A percentile compares a stretch with the other conserved stretches of the same genome.
Conservation (phyloP, 768 basidiomycete genomes). For the Boletus vinaceobasis region DNA sequence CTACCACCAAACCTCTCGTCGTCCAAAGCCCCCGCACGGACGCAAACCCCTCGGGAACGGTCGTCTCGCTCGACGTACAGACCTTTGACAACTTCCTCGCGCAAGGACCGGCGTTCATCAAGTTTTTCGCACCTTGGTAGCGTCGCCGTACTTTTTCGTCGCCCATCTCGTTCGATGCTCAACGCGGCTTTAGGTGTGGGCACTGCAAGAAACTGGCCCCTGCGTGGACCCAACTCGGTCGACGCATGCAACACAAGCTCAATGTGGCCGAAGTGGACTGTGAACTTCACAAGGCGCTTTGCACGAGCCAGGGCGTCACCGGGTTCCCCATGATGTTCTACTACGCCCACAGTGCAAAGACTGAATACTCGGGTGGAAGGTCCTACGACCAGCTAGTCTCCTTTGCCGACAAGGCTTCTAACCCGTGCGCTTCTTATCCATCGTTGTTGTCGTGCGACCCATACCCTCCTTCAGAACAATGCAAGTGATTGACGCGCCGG, state of each 20-base stretch:
- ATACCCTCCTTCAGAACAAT: conserved; percentile 13
- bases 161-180: neutral
- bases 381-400: conserved; percentile 65
- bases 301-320: conserved; percentile 58
- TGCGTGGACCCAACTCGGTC: conserved; percentile 73
- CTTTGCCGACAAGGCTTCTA: conserved; percentile 74
- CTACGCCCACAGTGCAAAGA: conserved; percentile 55
- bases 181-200: conserved; percentile 57
- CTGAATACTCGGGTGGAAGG: conserved; percentile 75
- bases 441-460: neutral
- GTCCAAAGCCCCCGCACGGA: conserved; percentile 15
- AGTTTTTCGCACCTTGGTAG: conserved; percentile 91
- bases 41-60: conserved; percentile 25
- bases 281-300: conserved; percentile 67
- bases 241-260: conserved; percentile 63
- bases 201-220: conserved; percentile 96
- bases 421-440: conserved; percentile 49
- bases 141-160: neutral
- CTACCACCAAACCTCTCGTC: conserved; percentile 2
- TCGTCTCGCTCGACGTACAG: conserved; percentile 24
- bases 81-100: conserved; percentile 40
- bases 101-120: conserved; percentile 57
- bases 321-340: conserved; percentile 86
- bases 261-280: conserved; percentile 88
- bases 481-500: conserved; percentile 13